Conservation (phyloP, 2,329 filamentous ascomycete genomes). For the Aaosphaeria arxii region DNA sequence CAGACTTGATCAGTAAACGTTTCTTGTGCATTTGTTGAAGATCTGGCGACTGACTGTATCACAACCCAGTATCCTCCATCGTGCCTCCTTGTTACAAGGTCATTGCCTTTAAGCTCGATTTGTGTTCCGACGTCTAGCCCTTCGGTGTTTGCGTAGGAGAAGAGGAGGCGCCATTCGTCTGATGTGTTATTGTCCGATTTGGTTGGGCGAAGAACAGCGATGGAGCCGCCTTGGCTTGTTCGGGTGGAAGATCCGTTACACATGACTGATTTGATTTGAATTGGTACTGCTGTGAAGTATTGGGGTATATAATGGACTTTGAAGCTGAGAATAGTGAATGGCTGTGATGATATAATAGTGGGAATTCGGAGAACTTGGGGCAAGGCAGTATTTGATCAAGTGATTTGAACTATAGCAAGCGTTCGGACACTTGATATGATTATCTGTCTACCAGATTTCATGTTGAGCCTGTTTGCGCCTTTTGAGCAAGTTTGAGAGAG, state of each 20-base stretch:
- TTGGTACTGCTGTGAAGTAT: no score
- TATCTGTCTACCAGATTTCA: not conserved
- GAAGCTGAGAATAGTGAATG: no score
- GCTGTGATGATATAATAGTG: no score
- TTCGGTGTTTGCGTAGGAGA: constrained; percentile 18
- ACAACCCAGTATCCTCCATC: constrained; percentile 21
- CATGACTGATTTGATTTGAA: constrained; percentile 10
- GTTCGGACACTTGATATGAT: no score
- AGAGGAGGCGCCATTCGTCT: constrained; percentile 24
- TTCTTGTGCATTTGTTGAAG: not conserved
- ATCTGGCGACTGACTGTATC: constrained; percentile 22
- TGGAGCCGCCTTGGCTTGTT: constrained; percentile 32
- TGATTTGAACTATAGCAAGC: no score
- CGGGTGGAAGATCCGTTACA: constrained; percentile 29
- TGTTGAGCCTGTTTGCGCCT: constrained; percentile 23
- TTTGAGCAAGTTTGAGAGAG: constrained; percentile 38
- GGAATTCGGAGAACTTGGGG: no score
- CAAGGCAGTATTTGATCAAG: no score
- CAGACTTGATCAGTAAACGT: not conserved
- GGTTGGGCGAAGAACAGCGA: constrained; percentile 27
- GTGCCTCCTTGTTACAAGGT: constrained; percentile 1
- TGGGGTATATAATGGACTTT: no score
- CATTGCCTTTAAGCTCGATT: constrained; percentile 23
- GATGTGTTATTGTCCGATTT: constrained; percentile 1
- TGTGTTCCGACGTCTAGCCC: constrained; percentile 17